Evolutionary conservation across 768 basidiomycete species (phyloP).

Genomic region (Boletus fagicola): DNA sequence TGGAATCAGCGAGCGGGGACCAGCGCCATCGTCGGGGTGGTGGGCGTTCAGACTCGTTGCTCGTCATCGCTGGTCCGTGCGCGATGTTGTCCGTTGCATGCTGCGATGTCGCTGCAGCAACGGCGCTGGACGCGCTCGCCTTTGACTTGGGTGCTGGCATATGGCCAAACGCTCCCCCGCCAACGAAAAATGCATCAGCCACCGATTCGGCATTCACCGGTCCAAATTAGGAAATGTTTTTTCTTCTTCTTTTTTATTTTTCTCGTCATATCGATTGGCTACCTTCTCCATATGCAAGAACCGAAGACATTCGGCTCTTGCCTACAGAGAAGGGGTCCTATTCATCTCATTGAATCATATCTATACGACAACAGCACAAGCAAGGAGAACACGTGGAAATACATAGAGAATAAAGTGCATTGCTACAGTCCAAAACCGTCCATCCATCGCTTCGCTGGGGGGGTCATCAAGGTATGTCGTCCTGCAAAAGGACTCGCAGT

Average conservation of each 20-base stretch:
- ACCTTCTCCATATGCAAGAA: slow-evolving; percentile 32
- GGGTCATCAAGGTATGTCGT: slow-evolving; percentile 25
- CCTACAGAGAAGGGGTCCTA: slow-evolving; percentile 24
- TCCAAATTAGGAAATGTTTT: slow-evolving; percentile 16
- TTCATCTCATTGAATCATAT: not conserved
- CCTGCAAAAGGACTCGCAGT: not conserved
- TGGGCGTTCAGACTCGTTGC: not conserved
- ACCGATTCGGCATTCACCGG: slow-evolving; percentile 25
- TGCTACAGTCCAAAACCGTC: slow-evolving; percentile 20
- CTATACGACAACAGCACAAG: slow-evolving; percentile 1
- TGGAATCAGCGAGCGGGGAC: slow-evolving; percentile 68
- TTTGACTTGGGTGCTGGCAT: slow-evolving; percentile 47
- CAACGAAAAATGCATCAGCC: slow-evolving; percentile 25
- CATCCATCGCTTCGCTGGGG: not conserved
- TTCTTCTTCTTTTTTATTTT: not conserved
- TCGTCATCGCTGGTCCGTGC: slow-evolving; percentile 17
- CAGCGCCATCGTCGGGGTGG: slow-evolving; percentile 47
- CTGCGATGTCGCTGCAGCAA: slow-evolving; percentile 9
- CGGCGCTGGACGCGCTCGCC: slow-evolving; percentile 43
- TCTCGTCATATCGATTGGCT: not conserved
- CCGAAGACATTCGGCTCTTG: slow-evolving; percentile 25
- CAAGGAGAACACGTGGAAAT: slow-evolving; percentile 10
- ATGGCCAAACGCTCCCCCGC: slow-evolving; percentile 11
- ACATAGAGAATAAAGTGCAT: slow-evolving; percentile 26
- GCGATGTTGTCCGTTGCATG: slow-evolving; percentile 7